Base-by-base conservation (phyloP, 306 rosid genomes). In the Acacia melanoxylon region DNA sequence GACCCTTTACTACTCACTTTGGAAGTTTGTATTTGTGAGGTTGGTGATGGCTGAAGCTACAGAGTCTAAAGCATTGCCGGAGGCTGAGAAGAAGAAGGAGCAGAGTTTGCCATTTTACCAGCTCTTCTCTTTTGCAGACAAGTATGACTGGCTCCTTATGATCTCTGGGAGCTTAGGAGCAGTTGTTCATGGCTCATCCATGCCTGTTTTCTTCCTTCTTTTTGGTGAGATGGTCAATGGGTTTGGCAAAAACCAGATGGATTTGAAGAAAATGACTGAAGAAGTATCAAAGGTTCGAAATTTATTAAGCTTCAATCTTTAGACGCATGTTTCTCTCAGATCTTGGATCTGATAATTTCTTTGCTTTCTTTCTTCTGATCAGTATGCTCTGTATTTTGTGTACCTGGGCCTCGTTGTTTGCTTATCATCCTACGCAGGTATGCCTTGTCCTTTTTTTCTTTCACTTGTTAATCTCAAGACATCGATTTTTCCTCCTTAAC, bases 181-280 rank as follows among this genome's bases (percentile, higher is more conserved):
- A 74, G 81, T 96, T 41, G 62, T 96, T 72, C 99, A 96, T 81
- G 99, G 99, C 80, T 92, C 99, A 8, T 96, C 99, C 77, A 96
- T 93, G 98, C 99, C 99, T 0, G 90, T 93, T 66, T 96, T 96
- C 92, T 96, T 95, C 76, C 94, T 95, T 44, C 88, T 95, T 27
- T 95, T 95, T 49, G 99, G 99, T 74, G 80, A 95, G 88, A 95
- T 95, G 99, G 97, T 95, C 54, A 95, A 95, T 74, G 98, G 99
- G 48, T 95, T 95, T 74, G 98, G 99, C 35, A 91, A 93, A 62
- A 95, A 95, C 88, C 99, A 95, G 76, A 82, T 86, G 88, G 88
- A 95, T 78, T 87, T 95, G 82, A 85, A 89, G 71, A 90, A 88
- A 88, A 92, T 95, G 99, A 95, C 98, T 9, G 89, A 91, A 0